Evolutionary conservation across 163 green algal species (phyloP).

Genomic region (Chlorella variabilis): DNA sequence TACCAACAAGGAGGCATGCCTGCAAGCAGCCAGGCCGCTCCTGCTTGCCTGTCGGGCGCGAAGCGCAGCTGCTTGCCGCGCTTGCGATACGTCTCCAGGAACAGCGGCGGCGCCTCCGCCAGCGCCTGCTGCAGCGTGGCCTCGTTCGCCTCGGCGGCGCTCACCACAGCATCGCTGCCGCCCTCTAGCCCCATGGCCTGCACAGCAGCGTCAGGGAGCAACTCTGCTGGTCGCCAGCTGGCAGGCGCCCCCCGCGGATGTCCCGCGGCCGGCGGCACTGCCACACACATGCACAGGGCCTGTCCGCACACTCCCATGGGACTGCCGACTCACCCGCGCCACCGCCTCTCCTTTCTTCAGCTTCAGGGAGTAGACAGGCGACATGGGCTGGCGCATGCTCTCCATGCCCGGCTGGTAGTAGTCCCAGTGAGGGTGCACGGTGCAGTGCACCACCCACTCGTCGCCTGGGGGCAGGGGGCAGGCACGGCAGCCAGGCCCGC

Average conservation of each 20-base stretch:
- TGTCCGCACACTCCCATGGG: too few species aligned
- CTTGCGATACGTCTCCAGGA: background rate
- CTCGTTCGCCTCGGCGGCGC: constrained; percentile 1
- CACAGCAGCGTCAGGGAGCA: background rate
- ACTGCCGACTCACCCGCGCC: background rate
- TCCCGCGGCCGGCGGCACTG: background rate
- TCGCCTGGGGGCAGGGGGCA: background rate
- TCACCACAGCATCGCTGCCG: background rate
- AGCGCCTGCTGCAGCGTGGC: background rate
- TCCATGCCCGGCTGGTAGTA: constrained; percentile 6
- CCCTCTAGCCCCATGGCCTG: constrained; percentile 26
- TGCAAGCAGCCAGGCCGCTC: background rate
- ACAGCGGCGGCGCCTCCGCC: background rate
- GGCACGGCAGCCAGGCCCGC: too few species aligned
- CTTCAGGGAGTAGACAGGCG: constrained; percentile 19
- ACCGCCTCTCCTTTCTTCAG: constrained; percentile 20
- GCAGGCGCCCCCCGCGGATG: too few species aligned
- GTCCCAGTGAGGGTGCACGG: constrained; percentile 17
- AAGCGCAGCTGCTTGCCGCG: constrained; percentile 26
- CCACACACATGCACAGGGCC: background rate
- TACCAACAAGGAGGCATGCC: too few species aligned
- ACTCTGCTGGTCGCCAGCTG: too few species aligned
- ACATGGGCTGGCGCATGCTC: background rate
- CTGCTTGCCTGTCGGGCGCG: constrained; percentile 2
- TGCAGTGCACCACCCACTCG: constrained; percentile 21